Base-by-base conservation (phyloP, 768 basidiomycete species). In the Leccinum obscurum region DNA sequence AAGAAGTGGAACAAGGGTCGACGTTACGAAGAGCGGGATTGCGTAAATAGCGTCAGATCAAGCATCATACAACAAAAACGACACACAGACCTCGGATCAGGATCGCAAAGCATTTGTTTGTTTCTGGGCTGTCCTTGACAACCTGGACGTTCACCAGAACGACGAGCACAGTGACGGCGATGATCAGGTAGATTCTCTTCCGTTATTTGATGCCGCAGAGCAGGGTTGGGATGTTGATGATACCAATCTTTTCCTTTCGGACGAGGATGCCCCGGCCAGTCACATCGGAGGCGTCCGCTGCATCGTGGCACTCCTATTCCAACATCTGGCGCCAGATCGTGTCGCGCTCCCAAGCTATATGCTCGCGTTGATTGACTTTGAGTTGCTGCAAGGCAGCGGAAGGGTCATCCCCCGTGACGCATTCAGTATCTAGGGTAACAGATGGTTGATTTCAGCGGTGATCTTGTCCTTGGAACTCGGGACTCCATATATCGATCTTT, bases 11-110 rank as follows among this genome's bases (percentile, higher is more conserved):
- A 28, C 28, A 30, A 30, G 8, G 30, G 30, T 10, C 30, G 10
- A 32, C 3, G 10, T 3, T 10, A 32, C 30, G 30, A 32, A 32
- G 30, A 32, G 30, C 10, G 10, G 30, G 30, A 32, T 32, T 32
- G 30, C 9, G 0, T 32, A 10, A 32, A 32, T 2, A 10, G 3
- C 30, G 30, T 32, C 9, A 9, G 30, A 32, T 10, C 9, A 32
- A 32, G 9, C 9, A 10, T 32, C 30, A 9, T 30, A 26, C 30
- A 30, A 30, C 9, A 1, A 30, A 30, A 30, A 30, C 8, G 30
- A 30, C 8, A 30, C 30, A 30, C 9, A 35, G 34, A 35, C 94
- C 86, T 99, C 97, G 5, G 94, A 88, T 78, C 52, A 99, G 77
- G 63, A 99, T 85, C 0, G 26, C 26, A 26, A 26, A 26, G 4